Evolutionary conservation across 2,329 filamentous ascomycete genomes (phyloP).

Genomic region (Ramularia endophylla): DNA sequence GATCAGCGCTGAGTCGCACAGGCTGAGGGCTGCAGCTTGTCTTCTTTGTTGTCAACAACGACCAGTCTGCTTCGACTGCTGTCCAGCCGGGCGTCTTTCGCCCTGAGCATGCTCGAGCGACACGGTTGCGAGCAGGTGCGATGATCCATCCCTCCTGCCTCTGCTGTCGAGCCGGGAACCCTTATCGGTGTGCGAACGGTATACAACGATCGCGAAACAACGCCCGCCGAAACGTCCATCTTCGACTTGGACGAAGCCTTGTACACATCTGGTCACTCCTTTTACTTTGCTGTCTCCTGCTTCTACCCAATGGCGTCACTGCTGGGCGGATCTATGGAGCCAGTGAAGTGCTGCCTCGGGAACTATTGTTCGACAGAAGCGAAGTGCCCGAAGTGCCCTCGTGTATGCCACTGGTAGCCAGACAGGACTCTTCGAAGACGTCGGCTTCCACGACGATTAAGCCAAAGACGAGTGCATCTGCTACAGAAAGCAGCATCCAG

Average conservation of each 20-base stretch:
- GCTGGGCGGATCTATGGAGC: constrained; percentile 15
- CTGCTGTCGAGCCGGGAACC: too few species aligned
- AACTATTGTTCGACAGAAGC: constrained; percentile 26
- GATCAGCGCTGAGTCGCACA: too few species aligned
- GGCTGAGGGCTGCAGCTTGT: too few species aligned
- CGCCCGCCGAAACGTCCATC: neutral
- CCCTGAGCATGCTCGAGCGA: too few species aligned
- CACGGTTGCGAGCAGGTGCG: too few species aligned
- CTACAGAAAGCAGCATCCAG: constrained; percentile 12
- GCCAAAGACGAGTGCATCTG: constrained; percentile 13
- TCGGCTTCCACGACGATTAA: constrained; percentile 12
- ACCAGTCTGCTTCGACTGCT: too few species aligned
- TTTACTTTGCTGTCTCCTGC: constrained; percentile 19
- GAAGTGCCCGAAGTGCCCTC: constrained; percentile 18
- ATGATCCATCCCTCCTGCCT: too few species aligned
- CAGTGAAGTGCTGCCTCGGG: constrained; percentile 10
- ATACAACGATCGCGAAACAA: too few species aligned
- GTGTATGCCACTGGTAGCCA: constrained; percentile 19
- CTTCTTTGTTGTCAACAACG: too few species aligned
- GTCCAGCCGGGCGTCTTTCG: too few species aligned
- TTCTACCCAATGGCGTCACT: constrained; percentile 17
- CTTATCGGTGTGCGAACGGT: too few species aligned
- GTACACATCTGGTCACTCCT: constrained; percentile 8
- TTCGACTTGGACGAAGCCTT: too few species aligned
- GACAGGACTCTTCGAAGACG: constrained; percentile 15